Conservation (phyloP, 306 rosid species). For the Crataegus laevigata region DNA sequence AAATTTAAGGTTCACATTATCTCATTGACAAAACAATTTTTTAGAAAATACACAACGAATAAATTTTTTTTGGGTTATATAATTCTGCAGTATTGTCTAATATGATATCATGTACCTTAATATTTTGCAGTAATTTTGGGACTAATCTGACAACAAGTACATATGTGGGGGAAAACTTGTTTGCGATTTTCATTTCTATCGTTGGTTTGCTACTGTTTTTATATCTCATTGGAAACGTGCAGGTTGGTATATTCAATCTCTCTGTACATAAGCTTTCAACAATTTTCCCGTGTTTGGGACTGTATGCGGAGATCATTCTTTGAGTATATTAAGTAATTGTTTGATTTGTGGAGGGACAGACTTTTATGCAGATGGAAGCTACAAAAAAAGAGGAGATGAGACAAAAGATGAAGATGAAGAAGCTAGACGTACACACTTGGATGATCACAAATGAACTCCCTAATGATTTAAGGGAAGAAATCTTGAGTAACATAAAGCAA, state of each 20-base stretch:
- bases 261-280: not conserved
- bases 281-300: too few species aligned
- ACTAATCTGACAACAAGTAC: slow-evolving; percentile 23
- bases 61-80: too few species aligned
- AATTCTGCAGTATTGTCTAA: too few species aligned
- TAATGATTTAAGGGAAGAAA: not conserved
- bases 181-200: slow-evolving; percentile 22
- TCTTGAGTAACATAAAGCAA: not conserved
- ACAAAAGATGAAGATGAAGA: slow-evolving; percentile 13
- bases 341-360: too few species aligned
- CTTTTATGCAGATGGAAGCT: slow-evolving; percentile 43
- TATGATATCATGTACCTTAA: too few species aligned
- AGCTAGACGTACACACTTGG: slow-evolving; percentile 13
- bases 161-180: slow-evolving; percentile 24
- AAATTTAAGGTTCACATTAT: slow-evolving; percentile 12
- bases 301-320: not conserved
- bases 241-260: slow-evolving; percentile 12
- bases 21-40: not conserved
- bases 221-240: slow-evolving; percentile 33
- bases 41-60: too few species aligned
- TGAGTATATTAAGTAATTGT: too few species aligned
- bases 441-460: slow-evolving; percentile 8
- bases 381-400: slow-evolving; percentile 65
- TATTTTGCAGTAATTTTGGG: slow-evolving; percentile 22
- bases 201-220: slow-evolving; percentile 26